Evolutionary conservation across 1,139 yeast species (phyloP).

Genomic region (Groenewaldozyma auringiensis): DNA sequence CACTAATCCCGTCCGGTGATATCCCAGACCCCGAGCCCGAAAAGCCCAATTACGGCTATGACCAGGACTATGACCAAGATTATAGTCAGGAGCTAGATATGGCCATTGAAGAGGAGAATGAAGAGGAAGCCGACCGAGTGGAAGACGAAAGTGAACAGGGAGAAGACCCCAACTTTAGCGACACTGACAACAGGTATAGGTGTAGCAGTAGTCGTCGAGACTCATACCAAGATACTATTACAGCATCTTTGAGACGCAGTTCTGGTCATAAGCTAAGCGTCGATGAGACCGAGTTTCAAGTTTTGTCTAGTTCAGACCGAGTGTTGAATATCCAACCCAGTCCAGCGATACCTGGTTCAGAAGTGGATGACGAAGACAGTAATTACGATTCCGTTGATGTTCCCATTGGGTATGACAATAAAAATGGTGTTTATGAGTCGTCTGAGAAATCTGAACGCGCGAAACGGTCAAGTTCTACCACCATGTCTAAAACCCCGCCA

Average conservation of each 20-base stretch:
- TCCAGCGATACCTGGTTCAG: not conserved
- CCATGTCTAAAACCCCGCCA: not conserved
- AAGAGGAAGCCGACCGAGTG: not conserved
- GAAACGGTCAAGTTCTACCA: not conserved
- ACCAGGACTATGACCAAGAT: not conserved
- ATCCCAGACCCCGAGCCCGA: not conserved
- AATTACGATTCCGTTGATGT: not conserved
- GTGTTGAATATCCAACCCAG: not conserved
- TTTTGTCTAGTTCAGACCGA: not conserved
- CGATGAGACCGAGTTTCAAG: not conserved
- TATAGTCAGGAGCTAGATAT: too few species aligned
- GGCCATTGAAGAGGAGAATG: not conserved
- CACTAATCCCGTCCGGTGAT: constrained; percentile 8
- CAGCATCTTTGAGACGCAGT: not conserved
- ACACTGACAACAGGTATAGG: too few species aligned
- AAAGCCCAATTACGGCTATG: not conserved
- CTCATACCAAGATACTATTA: not conserved
- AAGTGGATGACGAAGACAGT: not conserved
- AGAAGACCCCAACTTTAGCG: not conserved
- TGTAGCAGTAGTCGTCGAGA: too few species aligned
- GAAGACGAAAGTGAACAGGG: not conserved
- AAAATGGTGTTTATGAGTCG: not conserved
- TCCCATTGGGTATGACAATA: constrained; percentile 1
- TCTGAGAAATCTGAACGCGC: not conserved
- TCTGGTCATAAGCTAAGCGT: constrained; percentile 1